Base-by-base conservation (phyloP, 75 land plant genomes). In the Larix kaempferi region DNA sequence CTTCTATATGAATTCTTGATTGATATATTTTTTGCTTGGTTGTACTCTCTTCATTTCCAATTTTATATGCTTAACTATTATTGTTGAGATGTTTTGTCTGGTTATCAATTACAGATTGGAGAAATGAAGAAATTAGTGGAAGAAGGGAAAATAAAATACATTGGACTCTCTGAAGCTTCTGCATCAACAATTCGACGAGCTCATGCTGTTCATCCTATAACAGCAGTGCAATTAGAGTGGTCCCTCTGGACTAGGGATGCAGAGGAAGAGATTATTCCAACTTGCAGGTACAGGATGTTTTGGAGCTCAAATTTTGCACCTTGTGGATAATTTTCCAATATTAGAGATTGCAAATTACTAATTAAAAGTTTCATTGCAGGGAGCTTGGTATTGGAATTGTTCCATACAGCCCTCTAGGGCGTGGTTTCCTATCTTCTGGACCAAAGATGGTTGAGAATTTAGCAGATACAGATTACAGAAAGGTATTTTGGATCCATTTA, bases 311-410 rank as follows among this genome's bases (percentile, higher is more conserved):
- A 6, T 44, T 44, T 44, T 44, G 49, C 49, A 44, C 0, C 49
- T 44, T 44, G 8, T 44, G 1, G 49, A 44, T 44, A 44, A 6
- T 44, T 44, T 44, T 10, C 49, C 49, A 44, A 44, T 44, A 44
- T 8, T 44, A 44, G 8, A 44, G 8, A 44, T 44, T 44, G 52
- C 52, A 44, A 1, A 44, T 6, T 41, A 6, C 52, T 44, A 44
- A 44, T 44, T 44, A 0, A 44, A 44, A 44, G 52, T 69, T 41
- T 72, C 22, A 49, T 35, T 81, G 75, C 83, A 89, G 91, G 78
- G 91, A 89, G 77, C 81, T 89, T 71, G 91, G 90, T 6, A 89
- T 89, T 71, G 91, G 91, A 10, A 85, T 89, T 72, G 90, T 89
- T 23, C 54, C 85, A 35, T 89, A 88, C 71, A 87, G 90, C 60